phyloP scores from a whole-genome alignment of 352 stramenopile species.

The Peronospora farinosa region DNA sequence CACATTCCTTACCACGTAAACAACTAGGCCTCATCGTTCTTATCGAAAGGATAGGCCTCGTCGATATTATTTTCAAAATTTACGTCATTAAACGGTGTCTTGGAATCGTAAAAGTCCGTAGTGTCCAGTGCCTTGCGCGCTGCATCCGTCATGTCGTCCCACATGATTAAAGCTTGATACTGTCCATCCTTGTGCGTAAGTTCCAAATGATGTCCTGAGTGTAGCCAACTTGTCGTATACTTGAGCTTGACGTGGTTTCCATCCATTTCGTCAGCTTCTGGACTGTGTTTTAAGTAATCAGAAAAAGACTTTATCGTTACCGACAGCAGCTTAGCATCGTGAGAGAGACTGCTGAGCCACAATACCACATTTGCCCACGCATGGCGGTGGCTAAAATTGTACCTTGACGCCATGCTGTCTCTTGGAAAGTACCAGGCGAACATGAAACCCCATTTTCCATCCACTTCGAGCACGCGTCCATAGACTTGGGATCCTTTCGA shows the following conservation, averaged over 20 bases:
- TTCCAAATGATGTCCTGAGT: conserved; percentile 10
- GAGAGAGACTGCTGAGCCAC: not conserved
- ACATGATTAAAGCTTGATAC: conserved; percentile 15
- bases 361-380: too few species aligned
- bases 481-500: not conserved
- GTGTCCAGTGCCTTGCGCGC: not conserved
- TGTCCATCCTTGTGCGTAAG: conserved; percentile 5
- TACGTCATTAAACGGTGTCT: too few species aligned
- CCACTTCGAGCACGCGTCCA: not conserved
- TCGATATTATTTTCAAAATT: too few species aligned
- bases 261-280: not conserved
- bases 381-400: too few species aligned
- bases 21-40: too few species aligned
- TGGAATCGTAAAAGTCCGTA: too few species aligned
- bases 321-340: not conserved
- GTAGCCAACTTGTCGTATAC: conserved; percentile 1
- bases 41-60: too few species aligned
- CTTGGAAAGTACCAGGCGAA: conserved; percentile 9
- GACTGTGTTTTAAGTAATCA: not conserved
- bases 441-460: not conserved
- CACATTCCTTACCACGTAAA: too few species aligned
- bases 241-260: conserved; percentile 5
- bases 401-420: not conserved
- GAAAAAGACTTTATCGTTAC: not conserved
- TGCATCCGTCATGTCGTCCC: conserved; percentile 8